A percentile compares a stretch with the other conserved stretches of the same genome.
phyloP scores from a whole-genome alignment of 129 eudicot genomes.

The Flaveria bidentis region DNA sequence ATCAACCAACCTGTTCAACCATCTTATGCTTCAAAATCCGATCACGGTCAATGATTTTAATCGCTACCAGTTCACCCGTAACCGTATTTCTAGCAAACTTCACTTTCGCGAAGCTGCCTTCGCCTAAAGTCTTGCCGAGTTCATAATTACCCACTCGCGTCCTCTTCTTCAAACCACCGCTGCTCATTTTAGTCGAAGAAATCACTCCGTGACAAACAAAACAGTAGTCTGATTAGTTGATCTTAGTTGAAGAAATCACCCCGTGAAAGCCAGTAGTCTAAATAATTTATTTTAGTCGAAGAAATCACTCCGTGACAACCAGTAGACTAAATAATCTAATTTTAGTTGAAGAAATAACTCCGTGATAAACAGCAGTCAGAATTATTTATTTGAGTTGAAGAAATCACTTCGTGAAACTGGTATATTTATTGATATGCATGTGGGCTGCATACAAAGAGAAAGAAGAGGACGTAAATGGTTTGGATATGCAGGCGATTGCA shows the following conservation, averaged over 20 bases:
- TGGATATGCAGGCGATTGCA: neutral
- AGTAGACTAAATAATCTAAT: too few species aligned
- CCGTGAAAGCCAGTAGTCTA: too few species aligned
- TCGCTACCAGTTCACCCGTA: constrained; percentile 67
- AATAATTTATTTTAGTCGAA: neutral
- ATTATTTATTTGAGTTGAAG: neutral
- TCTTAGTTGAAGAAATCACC: too few species aligned
- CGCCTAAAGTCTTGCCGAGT: constrained; percentile 77
- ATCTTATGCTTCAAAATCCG: constrained; percentile 70
- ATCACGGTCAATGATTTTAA: constrained; percentile 81
- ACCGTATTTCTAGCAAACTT: constrained; percentile 61
- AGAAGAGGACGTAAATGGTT: constrained; percentile 37
- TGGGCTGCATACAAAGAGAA: constrained; percentile 10
- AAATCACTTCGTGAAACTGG: too few species aligned
- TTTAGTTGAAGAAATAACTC: too few species aligned
- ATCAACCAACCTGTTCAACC: constrained; percentile 68
- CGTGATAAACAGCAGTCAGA: too few species aligned
- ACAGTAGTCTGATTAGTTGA: too few species aligned
- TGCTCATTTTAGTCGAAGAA: constrained; percentile 25
- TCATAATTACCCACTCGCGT: constrained; percentile 82
- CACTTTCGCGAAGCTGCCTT: constrained; percentile 92
- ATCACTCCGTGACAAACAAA: too few species aligned
- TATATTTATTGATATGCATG: neutral
- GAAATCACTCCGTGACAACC: too few species aligned
- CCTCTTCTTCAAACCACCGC: constrained; percentile 33